Evolutionary conservation across 805 yeast species (phyloP).

Genomic region (Yamadazyma insecticola): DNA sequence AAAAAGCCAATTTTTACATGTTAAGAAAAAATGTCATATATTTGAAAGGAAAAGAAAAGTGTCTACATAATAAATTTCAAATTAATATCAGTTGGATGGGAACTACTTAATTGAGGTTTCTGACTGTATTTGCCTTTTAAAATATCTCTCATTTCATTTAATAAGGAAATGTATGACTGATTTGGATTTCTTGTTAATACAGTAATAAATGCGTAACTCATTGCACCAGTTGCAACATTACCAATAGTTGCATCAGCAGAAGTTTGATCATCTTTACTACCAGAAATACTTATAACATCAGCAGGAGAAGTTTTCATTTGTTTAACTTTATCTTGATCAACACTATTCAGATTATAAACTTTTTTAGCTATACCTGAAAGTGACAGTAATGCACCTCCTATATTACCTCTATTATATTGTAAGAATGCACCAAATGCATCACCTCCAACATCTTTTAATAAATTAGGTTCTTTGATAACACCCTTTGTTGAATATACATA

Average conservation of each 20-base stretch:
- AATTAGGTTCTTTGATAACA: slow-evolving; percentile 34
- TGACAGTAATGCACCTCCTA: slow-evolving; percentile 35
- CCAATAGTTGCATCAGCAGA: slow-evolving; percentile 34
- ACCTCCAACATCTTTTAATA: slow-evolving; percentile 32
- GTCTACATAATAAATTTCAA: slow-evolving; percentile 26
- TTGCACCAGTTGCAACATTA: slow-evolving; percentile 36
- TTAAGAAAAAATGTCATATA: too few species aligned
- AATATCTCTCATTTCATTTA: slow-evolving; percentile 33
- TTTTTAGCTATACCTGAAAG: slow-evolving; percentile 31
- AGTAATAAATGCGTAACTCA: slow-evolving; percentile 35
- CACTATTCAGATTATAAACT: slow-evolving; percentile 12
- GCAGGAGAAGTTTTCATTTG: slow-evolving; percentile 32
- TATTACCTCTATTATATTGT: slow-evolving; percentile 29
- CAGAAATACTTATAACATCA: slow-evolving; percentile 32
- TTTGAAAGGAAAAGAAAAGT: too few species aligned
- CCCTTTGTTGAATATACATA: slow-evolving; percentile 38
- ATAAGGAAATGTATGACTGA: slow-evolving; percentile 30
- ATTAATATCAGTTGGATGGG: slow-evolving; percentile 38
- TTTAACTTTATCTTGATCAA: slow-evolving; percentile 19
- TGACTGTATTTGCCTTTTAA: slow-evolving; percentile 30
- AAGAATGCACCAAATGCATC: slow-evolving; percentile 29
- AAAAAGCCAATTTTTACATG: too few species aligned
- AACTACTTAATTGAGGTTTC: slow-evolving; percentile 36
- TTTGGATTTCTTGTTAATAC: slow-evolving; percentile 23
- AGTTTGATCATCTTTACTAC: slow-evolving; percentile 39